Conservation (phyloP, 192 early-diverging fungal genomes). For the Phlyctochytrium arcticum region DNA sequence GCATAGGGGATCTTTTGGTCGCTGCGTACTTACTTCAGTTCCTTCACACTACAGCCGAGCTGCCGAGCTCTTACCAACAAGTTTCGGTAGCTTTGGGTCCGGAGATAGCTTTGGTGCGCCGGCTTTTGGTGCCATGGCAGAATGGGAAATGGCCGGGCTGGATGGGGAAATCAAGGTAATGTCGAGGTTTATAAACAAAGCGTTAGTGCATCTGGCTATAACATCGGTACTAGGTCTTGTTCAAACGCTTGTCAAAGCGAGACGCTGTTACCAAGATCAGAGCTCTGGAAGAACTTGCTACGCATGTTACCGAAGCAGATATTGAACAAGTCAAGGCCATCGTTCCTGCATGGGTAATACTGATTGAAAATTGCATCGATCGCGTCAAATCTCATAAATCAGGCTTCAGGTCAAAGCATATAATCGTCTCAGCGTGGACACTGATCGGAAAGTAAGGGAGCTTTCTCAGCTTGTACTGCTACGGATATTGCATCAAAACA, state of each 20-base stretch:
- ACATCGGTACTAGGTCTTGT: slow-evolving; percentile 52
- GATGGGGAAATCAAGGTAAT: slow-evolving; percentile 31
- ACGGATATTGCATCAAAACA: slow-evolving; percentile 57
- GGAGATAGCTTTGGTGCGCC: slow-evolving; percentile 46
- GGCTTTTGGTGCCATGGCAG: slow-evolving; percentile 22
- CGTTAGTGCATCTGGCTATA: not conserved
- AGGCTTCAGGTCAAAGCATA: slow-evolving; percentile 60
- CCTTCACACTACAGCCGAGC: slow-evolving; percentile 47
- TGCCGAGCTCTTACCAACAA: slow-evolving; percentile 56
- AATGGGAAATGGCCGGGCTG: slow-evolving; percentile 28
- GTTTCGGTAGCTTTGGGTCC: slow-evolving; percentile 66
- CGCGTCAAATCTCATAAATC: slow-evolving; percentile 26
- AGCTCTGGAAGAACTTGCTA: slow-evolving; percentile 76
- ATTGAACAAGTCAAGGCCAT: slow-evolving; percentile 26
- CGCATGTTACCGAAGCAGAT: slow-evolving; percentile 40
- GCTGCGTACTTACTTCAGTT: not conserved
- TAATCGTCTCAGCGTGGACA: slow-evolving; percentile 65
- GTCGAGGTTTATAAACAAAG: slow-evolving; percentile 22
- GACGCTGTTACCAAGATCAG: slow-evolving; percentile 84
- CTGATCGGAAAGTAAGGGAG: slow-evolving; percentile 80
- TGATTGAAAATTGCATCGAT: not conserved
- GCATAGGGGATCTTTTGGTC: slow-evolving; percentile 22
- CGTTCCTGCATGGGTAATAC: slow-evolving; percentile 39
- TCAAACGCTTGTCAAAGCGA: slow-evolving; percentile 83
- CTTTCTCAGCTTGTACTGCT: slow-evolving; percentile 64